These are phyloP conservation scores for Thamnidium elegans DNA, from an alignment of 192 early-diverging fungal genomes.

Conservation along the genomic window DNA sequence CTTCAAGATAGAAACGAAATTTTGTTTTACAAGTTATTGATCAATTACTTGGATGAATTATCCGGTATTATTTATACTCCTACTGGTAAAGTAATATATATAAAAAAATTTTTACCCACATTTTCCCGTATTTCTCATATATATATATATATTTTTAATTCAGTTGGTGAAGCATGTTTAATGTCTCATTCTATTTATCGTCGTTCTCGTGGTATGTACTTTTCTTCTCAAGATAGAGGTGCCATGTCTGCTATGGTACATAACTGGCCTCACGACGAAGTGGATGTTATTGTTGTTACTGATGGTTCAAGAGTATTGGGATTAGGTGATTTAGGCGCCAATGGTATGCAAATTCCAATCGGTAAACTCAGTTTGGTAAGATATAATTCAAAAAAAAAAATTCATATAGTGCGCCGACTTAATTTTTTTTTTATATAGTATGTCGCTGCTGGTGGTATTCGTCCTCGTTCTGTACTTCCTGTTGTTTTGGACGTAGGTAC, in stretches of 20 bases:
- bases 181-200: constrained; percentile 53
- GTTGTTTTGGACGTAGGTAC: constrained; percentile 39
- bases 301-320: constrained; percentile 38
- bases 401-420: not conserved
- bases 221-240: constrained; percentile 49
- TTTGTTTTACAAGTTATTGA: constrained; percentile 50
- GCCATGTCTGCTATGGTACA: constrained; percentile 54
- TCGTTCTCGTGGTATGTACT: constrained; percentile 54
- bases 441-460: constrained; percentile 38
- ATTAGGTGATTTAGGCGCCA: constrained; percentile 37
- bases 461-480: constrained; percentile 36
- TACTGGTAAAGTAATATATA: constrained; percentile 38
- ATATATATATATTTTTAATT: too few relatives aligned
- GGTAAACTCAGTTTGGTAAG: constrained; percentile 42
- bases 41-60: constrained; percentile 49
- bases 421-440: constrained; percentile 19
- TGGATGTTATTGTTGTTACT: constrained; percentile 41
- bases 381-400: not conserved
- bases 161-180: constrained; percentile 51
- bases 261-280: constrained; percentile 58
- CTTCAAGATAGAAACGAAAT: constrained; percentile 57
- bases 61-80: constrained; percentile 54
- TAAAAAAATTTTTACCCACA: not conserved
- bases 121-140: too few relatives aligned
- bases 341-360: constrained; percentile 42